phyloP scores from a whole-genome alignment of 1,284 basidiomycete genomes.

The Vanrija sp. region DNA sequence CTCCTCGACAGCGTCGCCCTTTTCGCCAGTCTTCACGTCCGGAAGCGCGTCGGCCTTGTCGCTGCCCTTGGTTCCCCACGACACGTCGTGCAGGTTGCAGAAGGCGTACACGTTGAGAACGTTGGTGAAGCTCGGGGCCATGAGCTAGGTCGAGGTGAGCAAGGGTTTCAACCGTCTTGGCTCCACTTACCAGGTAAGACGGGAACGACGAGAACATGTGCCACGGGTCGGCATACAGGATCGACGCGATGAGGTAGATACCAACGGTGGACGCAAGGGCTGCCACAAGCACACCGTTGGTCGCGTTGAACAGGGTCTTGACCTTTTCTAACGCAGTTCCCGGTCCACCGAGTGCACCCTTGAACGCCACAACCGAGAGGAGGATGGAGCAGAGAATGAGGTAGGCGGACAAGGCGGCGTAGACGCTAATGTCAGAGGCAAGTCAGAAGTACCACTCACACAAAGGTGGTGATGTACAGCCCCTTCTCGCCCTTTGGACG shows the following conservation, averaged over 20 bases:
- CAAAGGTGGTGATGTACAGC: constrained; percentile 74
- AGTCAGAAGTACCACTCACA: constrained; percentile 8
- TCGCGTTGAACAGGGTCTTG: constrained; percentile 65
- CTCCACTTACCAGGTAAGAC: no score
- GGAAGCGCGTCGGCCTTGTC: constrained; percentile 95
- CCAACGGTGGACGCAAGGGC: constrained; percentile 86
- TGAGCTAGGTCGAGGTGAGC: constrained; percentile 83
- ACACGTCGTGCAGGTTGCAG: constrained; percentile 86
- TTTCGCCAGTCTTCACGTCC: constrained; percentile 71
- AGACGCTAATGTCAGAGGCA: constrained; percentile 57
- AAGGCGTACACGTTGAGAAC: constrained; percentile 95
- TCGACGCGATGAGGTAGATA: constrained; percentile 77
- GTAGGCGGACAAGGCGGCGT: constrained; percentile 71
- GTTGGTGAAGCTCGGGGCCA: constrained; percentile 89
- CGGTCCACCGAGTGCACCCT: constrained; percentile 56
- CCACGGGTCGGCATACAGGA: constrained; percentile 70
- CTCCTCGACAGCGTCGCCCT: constrained; percentile 70
- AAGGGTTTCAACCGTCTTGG: constrained; percentile 42
- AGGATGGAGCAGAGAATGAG: constrained; percentile 79
- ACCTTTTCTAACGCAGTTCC: constrained; percentile 52
- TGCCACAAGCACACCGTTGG: constrained; percentile 76
- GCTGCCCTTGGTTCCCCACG: constrained; percentile 50
- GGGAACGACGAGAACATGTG: background rate
- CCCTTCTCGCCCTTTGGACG: constrained; percentile 88
- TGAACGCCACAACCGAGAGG: constrained; percentile 71